phyloP scores from a whole-genome alignment of 805 yeast genomes.

The Clavispora carvajalis region DNA sequence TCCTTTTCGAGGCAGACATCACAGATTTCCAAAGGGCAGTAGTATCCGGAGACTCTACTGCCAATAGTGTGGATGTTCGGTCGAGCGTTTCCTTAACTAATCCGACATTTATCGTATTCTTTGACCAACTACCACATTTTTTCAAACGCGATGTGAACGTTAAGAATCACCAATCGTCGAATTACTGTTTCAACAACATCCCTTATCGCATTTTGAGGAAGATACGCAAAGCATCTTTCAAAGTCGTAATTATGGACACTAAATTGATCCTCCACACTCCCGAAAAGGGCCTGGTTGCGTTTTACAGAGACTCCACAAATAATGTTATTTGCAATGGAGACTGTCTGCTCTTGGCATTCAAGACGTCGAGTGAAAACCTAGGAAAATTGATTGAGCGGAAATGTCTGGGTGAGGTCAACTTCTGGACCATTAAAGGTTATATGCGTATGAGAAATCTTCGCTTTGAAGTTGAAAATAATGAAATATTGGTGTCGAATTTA shows the following conservation, averaged over 20 bases:
- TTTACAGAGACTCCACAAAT: conserved; percentile 19
- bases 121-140: conserved; percentile 30
- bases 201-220: conserved; percentile 5
- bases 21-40: conserved; percentile 19
- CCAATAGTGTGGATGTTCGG: conserved; percentile 12
- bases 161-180: too few relatives aligned
- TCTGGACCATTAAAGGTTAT: conserved; percentile 16
- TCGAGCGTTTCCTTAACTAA: conserved; percentile 24
- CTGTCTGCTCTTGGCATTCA: conserved; percentile 20
- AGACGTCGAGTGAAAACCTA: conserved; percentile 23
- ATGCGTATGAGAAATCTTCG: conserved; percentile 28
- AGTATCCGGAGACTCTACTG: conserved; percentile 3
- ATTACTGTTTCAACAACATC: too few relatives aligned
- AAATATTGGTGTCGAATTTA: conserved; percentile 21
- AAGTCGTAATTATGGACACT: conserved; percentile 28
- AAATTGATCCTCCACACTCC: conserved; percentile 28
- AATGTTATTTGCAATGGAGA: conserved; percentile 23
- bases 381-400: conserved; percentile 6
- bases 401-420: neutral
- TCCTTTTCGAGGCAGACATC: conserved; percentile 18
- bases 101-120: conserved; percentile 32
- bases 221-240: conserved; percentile 17
- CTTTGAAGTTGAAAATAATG: conserved; percentile 29
- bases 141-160: conserved; percentile 1
- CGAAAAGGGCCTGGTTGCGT: conserved; percentile 4